Evolutionary conservation across 129 eudicot genomes (phyloP), one percentile per base, ranked within the genome.

Genomic region (Mikania micrantha): DNA sequence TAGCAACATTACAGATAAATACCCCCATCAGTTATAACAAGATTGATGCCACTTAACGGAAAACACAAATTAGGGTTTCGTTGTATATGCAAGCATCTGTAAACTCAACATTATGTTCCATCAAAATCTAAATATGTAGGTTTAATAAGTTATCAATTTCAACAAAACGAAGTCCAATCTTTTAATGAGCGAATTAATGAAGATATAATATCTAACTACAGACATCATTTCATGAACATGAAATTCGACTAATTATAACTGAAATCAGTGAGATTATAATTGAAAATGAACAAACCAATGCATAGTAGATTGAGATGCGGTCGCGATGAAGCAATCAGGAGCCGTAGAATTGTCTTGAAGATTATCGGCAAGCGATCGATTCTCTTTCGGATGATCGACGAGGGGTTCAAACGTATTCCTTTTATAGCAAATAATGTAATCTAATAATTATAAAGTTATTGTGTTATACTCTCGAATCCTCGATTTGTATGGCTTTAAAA

Each of bases 21-120:
- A 27, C 42, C n/a, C 39, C 15, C 63, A 62, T 49, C 31, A 24
- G 36, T 31, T 24, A 62, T 5, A 12, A 32, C 70, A 48, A 31
- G 64, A 34, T 11, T 13, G 19, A 28, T 21, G 28, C 40, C 56
- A 57, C 57, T 17, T 57, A 44, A 39, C 65, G 3, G 13, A 34
- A 21, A 36, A 36, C 4, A 19, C 9, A 62, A 61, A 34, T 73
- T 73, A 73, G 77, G 70, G 77, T 73, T 73, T 73, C 71, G 25
- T 54, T 63, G 50, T 38, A 10, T 29, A 3, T 16, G 3, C 21
- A 17, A 38, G 15, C 0, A 35, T n/a, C 32, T 21, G 17, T 36
- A 19, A 72, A 72, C 62, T 72, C 70, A 72, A 49, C 22, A 12
- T 27, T 70, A 41, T 47, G 41, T 35, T 35, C 21, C 42, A 50